phyloP scores from a whole-genome alignment of 805 yeast species.

The Cyberlindnera euphorbiiphila region DNA sequence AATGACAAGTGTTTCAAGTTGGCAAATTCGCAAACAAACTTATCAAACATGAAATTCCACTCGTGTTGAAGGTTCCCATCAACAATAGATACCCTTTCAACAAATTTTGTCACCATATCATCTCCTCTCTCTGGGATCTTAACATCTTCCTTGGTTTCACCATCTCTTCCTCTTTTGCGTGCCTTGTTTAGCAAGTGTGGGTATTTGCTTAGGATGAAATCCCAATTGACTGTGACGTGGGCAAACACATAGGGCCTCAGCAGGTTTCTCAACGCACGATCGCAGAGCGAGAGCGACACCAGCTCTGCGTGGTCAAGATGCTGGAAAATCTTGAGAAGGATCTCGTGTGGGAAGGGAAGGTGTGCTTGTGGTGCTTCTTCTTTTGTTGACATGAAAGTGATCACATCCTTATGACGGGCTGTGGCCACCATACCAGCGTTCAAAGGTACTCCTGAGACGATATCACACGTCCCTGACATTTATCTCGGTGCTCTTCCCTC shows the following conservation, averaged over 20 bases:
- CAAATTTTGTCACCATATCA: slow-evolving; percentile 7
- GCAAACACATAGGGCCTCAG: slow-evolving; percentile 23
- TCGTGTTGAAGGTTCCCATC: slow-evolving; percentile 31
- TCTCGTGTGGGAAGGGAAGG: slow-evolving; percentile 22
- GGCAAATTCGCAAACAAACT: slow-evolving; percentile 21
- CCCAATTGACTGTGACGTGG: slow-evolving; percentile 17
- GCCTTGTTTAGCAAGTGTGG: slow-evolving; percentile 4
- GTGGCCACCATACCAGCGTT: too few relatives aligned
- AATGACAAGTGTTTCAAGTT: slow-evolving; percentile 26
- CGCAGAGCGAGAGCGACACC: slow-evolving; percentile 12
- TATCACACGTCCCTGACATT: too few relatives aligned
- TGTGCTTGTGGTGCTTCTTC: too few relatives aligned
- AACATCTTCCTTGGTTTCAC: background rate
- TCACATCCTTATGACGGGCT: too few relatives aligned
- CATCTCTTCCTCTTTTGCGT: slow-evolving; percentile 6
- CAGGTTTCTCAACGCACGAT: slow-evolving; percentile 8
- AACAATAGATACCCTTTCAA: slow-evolving; percentile 28
- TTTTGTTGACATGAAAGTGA: too few relatives aligned
- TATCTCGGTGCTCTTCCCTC: too few relatives aligned
- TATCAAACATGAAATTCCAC: slow-evolving; percentile 33
- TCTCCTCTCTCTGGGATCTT: background rate
- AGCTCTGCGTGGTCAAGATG: slow-evolving; percentile 18
- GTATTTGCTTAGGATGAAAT: slow-evolving; percentile 12
- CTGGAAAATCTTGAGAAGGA: slow-evolving; percentile 17
- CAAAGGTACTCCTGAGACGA: too few relatives aligned